Percentiles rank a stretch among this genome's conserved stretches.
These are phyloP conservation scores for Byssochlamys sp. DNA, from an alignment of 2,329 filamentous ascomycete species.

Conservation along the genomic window DNA sequence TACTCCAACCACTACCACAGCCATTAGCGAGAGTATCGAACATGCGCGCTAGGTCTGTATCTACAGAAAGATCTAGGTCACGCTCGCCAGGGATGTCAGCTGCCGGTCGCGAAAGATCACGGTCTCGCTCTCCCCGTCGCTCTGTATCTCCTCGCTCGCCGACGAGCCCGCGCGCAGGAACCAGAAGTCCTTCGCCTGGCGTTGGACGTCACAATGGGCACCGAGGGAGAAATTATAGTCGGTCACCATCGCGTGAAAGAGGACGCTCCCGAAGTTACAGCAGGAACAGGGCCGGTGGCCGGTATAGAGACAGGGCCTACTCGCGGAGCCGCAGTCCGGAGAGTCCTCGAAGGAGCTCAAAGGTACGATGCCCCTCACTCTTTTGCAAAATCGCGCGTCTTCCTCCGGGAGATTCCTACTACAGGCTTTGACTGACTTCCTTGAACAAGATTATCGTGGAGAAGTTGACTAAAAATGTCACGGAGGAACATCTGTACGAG, in stretches of 20 bases:
- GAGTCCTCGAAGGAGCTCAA: conserved; percentile 14
- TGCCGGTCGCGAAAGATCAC: conserved; percentile 6
- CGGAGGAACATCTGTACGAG: conserved; percentile 74
- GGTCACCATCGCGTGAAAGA: conserved; percentile 19
- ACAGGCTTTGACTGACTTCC: not conserved
- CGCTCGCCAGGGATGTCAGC: conserved; percentile 12
- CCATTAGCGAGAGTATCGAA: not conserved
- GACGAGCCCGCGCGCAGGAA: conserved; percentile 19
- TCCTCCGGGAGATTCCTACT: not conserved
- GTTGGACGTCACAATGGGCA: conserved; percentile 16
- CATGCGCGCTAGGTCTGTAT: conserved; percentile 19
- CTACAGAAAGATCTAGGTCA: conserved; percentile 17
- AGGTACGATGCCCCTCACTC: conserved; percentile 8
- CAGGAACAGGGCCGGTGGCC: conserved; percentile 31
- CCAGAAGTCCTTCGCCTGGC: conserved; percentile 19
- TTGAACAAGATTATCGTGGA: conserved; percentile 74
- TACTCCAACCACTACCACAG: not conserved
- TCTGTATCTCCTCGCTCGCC: conserved; percentile 27
- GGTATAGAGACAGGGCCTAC: conserved; percentile 31
- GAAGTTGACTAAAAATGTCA: conserved; percentile 89
- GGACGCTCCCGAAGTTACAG: conserved; percentile 26
- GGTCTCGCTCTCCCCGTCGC: conserved; percentile 19
- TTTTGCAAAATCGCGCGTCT: not conserved
- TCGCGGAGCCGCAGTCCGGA: conserved; percentile 23
- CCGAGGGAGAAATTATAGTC: conserved; percentile 18